Conservation (phyloP, 2,329 filamentous ascomycete species). For the Cordyceps tenuipes region DNA sequence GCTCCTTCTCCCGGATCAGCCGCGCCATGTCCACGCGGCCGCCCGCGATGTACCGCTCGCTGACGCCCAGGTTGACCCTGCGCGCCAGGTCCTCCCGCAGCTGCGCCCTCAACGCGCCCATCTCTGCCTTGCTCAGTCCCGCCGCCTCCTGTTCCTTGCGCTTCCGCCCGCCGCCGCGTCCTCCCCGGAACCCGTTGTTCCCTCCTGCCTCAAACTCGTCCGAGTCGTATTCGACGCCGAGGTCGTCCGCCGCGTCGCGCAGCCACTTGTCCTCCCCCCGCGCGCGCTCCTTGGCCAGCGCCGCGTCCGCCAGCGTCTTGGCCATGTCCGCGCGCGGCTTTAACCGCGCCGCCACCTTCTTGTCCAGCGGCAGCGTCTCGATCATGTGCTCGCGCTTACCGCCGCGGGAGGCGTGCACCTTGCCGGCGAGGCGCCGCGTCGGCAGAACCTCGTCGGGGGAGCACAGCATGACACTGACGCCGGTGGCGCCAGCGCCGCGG, state of each 20-base stretch:
- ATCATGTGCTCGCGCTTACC: conserved; percentile 57
- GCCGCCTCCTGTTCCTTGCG: conserved; percentile 65
- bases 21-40: conserved; percentile 76
- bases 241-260: conserved; percentile 74
- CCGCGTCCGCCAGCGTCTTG: conserved; percentile 79
- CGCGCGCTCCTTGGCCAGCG: conserved; percentile 79
- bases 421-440: conserved; percentile 73
- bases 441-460: conserved; percentile 83
- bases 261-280: conserved; percentile 80
- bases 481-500: conserved; percentile 60
- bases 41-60: conserved; percentile 75
- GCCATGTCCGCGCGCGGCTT: conserved; percentile 70
- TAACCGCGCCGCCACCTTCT: conserved; percentile 66
- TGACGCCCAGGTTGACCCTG: conserved; percentile 80
- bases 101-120: conserved; percentile 62
- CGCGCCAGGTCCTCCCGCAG: conserved; percentile 61
- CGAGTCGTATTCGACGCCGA: conserved; percentile 92
- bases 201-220: conserved; percentile 78
- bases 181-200: conserved; percentile 50
- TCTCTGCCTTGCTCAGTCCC: conserved; percentile 62
- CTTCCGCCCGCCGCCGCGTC: conserved; percentile 64
- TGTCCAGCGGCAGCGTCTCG: conserved; percentile 73
- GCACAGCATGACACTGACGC: conserved; percentile 81
- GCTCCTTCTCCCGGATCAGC: conserved; percentile 53
- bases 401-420: conserved; percentile 62